A percentile compares a stretch with the other conserved stretches of the same genome.
These are phyloP conservation scores for Bruguiera hainesii DNA, from an alignment of 441 rosid species.

Conservation along the genomic window DNA sequence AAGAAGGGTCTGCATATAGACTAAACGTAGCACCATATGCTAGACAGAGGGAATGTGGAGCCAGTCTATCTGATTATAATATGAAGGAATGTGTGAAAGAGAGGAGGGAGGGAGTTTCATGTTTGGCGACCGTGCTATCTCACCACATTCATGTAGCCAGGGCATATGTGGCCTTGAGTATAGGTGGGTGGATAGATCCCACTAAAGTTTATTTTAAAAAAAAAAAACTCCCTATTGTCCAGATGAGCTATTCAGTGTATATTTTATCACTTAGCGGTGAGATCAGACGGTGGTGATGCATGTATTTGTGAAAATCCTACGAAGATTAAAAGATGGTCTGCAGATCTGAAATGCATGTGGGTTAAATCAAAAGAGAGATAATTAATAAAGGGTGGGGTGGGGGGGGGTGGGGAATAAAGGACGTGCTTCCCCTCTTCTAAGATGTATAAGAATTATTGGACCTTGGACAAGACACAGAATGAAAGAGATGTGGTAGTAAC, in stretches of 20 bases:
- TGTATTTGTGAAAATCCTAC: slow-evolving; percentile 11
- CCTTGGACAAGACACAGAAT: slow-evolving; percentile 24
- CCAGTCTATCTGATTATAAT: slow-evolving; percentile 2
- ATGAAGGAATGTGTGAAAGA: slow-evolving; percentile 25
- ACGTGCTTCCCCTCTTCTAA: no score
- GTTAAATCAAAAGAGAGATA: slow-evolving; percentile 23
- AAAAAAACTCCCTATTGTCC: no score
- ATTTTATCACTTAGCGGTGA: background rate
- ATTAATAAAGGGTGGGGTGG: background rate
- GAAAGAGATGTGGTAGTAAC: no score
- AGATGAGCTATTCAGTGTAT: no score
- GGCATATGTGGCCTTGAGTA: slow-evolving; percentile 9
- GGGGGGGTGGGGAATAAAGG: no score
- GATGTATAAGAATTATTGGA: no score
- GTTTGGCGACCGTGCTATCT: slow-evolving; percentile 28
- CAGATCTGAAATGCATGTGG: slow-evolving; percentile 36
- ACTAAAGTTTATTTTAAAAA: no score
- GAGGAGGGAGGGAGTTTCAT: slow-evolving; percentile 23
- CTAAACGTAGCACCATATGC: no score
- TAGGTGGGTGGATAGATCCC: background rate
- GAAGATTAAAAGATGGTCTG: slow-evolving; percentile 4
- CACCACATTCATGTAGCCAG: slow-evolving; percentile 22
- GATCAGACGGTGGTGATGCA: background rate
- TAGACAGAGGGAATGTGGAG: no score
- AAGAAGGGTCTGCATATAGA: no score